These are phyloP conservation scores for Cladosporium sp. DNA, from an alignment of 2,329 filamentous ascomycete species.

Conservation along the genomic window DNA sequence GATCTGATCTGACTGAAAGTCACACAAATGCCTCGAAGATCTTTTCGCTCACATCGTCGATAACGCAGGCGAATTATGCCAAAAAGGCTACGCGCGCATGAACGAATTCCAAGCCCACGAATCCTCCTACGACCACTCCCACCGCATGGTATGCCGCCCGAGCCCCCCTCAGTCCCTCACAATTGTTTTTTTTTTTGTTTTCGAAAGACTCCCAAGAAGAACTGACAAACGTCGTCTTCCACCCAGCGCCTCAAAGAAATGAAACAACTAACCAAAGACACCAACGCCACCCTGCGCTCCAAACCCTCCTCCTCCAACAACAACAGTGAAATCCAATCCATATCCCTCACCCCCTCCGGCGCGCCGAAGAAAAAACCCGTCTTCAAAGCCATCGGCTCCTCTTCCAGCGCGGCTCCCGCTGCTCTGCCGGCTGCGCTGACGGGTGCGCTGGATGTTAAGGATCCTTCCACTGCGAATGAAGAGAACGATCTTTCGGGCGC, in stretches of 20 bases:
- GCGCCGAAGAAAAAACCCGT: slow-evolving; percentile 28
- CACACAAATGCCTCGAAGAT: too few species aligned
- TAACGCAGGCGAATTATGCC: slow-evolving; percentile 73
- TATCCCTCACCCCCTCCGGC: slow-evolving; percentile 2
- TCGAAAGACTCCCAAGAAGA: too few species aligned
- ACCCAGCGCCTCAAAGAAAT: slow-evolving; percentile 70
- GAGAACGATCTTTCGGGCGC: slow-evolving; percentile 11
- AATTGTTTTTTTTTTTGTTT: too few species aligned
- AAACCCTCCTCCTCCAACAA: slow-evolving; percentile 50
- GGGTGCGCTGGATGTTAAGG: slow-evolving; percentile 5
- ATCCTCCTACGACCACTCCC: slow-evolving; percentile 89
- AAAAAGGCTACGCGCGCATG: slow-evolving; percentile 91
- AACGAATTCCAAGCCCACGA: slow-evolving; percentile 96
- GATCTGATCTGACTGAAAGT: too few species aligned
- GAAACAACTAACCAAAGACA: slow-evolving; percentile 76
- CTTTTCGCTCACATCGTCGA: too few species aligned
- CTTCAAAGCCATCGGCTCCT: slow-evolving; percentile 21
- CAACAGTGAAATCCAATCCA: slow-evolving; percentile 38
- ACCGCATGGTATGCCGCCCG: slow-evolving; percentile 74
- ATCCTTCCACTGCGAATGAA: slow-evolving; percentile 9
- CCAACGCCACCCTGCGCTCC: slow-evolving; percentile 60
- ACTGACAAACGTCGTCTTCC: too few species aligned
- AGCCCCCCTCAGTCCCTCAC: too few species aligned
- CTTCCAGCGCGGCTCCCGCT: not conserved
- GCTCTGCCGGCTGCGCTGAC: slow-evolving; percentile 2